Base-by-base conservation (phyloP, 2,329 filamentous ascomycete genomes). In the Talaromyces sp. region DNA sequence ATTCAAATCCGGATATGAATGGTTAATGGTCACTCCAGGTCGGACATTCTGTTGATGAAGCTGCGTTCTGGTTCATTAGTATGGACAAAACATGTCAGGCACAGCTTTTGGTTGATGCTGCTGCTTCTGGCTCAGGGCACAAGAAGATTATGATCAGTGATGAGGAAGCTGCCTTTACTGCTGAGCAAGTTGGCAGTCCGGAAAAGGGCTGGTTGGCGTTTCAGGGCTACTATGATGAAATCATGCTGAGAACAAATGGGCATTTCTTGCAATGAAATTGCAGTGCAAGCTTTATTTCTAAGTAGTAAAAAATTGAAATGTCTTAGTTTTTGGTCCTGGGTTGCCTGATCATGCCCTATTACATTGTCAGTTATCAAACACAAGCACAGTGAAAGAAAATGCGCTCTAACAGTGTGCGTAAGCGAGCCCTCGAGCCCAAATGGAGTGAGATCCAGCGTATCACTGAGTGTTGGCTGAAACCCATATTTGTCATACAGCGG, bases 121-220 rank as follows among this genome's bases (percentile, higher is more conserved):
- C 58, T 7, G 53, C 53, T 35, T 54, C 38, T 11, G 61, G 56
- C 7, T 43, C 57, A 1, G 63, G 64, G 12, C 50, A 67, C 52
- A 66, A 65, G 62, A 69, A 67, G 58, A 67, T 64, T 17, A 52
- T 69, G 29, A 68, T 69, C 57, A 57, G 48, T 26, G 67, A 69
- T 29, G 64, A 68, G 29, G 64, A 68, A 41, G 66, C 67, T 12
- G 65, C 63, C 58, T 66, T 65, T 51, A 65, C 66, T 1, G 64
- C 63, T 48, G 50, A 65, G 32, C 64, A 68, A 52, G 64, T 68
- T 32, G 65, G 67, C n/a, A 65, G 61, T 5, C 75, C 80, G 0
- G 79, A 79, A 67, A 83, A 83, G 65, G 81, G 80, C 0, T 83
- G 79, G 79, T 69, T 83, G 51, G 78, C 77, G 3, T 83, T 83